Evolutionary conservation across 768 basidiomycete species (phyloP).

Genomic region (Mycena crocata): DNA sequence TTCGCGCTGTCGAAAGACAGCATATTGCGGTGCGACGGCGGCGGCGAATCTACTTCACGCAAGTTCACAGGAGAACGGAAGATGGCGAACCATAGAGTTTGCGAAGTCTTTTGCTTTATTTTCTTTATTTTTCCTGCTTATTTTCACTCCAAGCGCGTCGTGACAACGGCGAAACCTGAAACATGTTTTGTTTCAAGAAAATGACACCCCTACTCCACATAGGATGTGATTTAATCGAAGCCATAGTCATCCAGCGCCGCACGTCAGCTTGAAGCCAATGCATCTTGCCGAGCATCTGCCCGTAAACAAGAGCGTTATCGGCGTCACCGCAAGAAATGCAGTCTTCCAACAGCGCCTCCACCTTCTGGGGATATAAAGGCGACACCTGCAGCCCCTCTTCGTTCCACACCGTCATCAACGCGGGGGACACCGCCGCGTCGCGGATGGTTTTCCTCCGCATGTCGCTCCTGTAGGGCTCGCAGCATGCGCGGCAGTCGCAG

Average conservation of each 20-base stretch:
- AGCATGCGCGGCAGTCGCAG: constrained; percentile 47
- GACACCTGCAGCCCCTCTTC: constrained; percentile 1
- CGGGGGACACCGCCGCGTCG: neutral
- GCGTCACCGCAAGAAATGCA: neutral
- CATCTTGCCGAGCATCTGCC: neutral
- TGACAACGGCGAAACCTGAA: too few species aligned
- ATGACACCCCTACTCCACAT: neutral
- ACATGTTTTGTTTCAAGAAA: too few species aligned
- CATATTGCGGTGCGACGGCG: too few species aligned
- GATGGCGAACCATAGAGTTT: too few species aligned
- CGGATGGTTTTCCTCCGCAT: constrained; percentile 6
- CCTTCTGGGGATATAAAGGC: neutral
- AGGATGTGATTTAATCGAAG: neutral
- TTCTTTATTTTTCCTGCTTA: too few species aligned
- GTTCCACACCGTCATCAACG: neutral
- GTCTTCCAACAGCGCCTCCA: neutral
- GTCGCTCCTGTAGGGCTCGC: constrained; percentile 18
- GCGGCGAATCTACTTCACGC: too few species aligned
- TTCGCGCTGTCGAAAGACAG: too few species aligned
- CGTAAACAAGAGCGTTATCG: neutral
- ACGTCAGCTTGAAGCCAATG: neutral
- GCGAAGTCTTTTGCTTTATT: too few species aligned
- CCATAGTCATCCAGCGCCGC: neutral
- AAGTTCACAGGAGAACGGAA: too few species aligned
- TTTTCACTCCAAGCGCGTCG: too few species aligned